phyloP scores from a whole-genome alignment of 1,139 yeast genomes.

The Citeromyces hawaiiensis region DNA sequence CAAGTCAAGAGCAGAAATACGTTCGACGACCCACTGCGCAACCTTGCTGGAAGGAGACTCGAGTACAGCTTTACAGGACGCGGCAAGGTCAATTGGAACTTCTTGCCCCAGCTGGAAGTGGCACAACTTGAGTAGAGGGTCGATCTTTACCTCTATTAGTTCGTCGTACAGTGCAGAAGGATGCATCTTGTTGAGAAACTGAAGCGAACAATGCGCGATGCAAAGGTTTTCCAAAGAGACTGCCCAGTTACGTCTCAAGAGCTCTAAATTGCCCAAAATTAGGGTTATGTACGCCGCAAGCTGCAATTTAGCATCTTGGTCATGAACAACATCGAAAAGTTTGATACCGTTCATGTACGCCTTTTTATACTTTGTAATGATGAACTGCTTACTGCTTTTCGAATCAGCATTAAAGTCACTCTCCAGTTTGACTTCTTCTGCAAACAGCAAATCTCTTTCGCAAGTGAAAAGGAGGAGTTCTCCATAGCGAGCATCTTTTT shows the following conservation, averaged over 20 bases:
- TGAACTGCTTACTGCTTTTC: conserved; percentile 36
- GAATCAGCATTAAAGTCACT: conserved; percentile 39
- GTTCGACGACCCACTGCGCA: background rate
- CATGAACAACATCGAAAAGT: conserved; percentile 25
- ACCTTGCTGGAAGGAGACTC: background rate
- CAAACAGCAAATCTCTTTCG: conserved; percentile 59
- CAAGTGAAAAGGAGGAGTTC: conserved; percentile 37
- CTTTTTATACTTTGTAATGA: conserved; percentile 57
- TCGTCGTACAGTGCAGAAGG: conserved; percentile 36
- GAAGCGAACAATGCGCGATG: conserved; percentile 48
- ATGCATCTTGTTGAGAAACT: conserved; percentile 22
- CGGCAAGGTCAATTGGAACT: conserved; percentile 27
- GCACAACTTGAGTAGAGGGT: conserved; percentile 46
- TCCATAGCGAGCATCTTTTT: conserved; percentile 30
- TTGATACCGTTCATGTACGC: conserved; percentile 33
- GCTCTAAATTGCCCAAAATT: conserved; percentile 42
- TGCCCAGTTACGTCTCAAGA: conserved; percentile 48
- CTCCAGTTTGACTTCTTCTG: conserved; percentile 41
- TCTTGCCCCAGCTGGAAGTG: background rate
- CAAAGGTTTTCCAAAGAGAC: conserved; percentile 39
- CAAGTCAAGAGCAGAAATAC: no score
- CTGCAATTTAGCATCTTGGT: conserved; percentile 30
- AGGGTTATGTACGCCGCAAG: conserved; percentile 46
- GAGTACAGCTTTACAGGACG: conserved; percentile 22
- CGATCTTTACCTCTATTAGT: conserved; percentile 45